Evolutionary conservation across 331 rosid species (phyloP), one percentile per base, ranked within the genome.

Genomic region (Rhamnella rubrinervis): DNA sequence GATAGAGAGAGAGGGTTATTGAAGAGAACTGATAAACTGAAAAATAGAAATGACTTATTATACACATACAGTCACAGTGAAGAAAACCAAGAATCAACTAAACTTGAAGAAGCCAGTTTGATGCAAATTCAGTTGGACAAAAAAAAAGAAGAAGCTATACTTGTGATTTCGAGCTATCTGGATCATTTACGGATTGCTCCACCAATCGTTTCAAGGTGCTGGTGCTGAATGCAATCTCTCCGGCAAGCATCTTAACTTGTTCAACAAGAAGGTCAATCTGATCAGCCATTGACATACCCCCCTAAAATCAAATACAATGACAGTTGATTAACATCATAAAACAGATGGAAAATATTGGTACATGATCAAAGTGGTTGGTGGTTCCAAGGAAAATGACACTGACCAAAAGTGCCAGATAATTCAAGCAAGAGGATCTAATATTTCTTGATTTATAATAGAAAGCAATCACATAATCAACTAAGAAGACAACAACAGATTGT

Each of bases 191-290:
- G 28, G 97, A 91, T 78, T 91, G 96, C 84, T 95, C 99, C 63
- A 82, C 84, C 85, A 95, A 76, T 61, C 99, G 99, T 84, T 90
- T 95, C 80, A 95, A 85, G 70, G 99, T 86, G 83, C 99, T 95
- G 73, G 99, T 91, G 82, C 90, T 80, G 68, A 95, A 90, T 55
- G 99, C 99, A 74, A 95, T 81, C 74, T 95, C 99, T 70, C 96
- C 99, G 61, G 97, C 96, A 74, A 95, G 97, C 99, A 95, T 88
- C 87, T 95, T 95, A 69, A 95, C 96, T 89, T 95, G 99, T 82
- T 95, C 99, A 40, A 79, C 96, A 66, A 91, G 97, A 78, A 95
- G 96, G 78, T 95, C 99, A 84, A 83, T 85, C 78, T 95, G 99
- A 88, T 95, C 99, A 4, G 97, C 87, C 78, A 81, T 82, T 62